Evolutionary conservation across 768 basidiomycete genomes (phyloP).

Genomic region (Collybia sordida): DNA sequence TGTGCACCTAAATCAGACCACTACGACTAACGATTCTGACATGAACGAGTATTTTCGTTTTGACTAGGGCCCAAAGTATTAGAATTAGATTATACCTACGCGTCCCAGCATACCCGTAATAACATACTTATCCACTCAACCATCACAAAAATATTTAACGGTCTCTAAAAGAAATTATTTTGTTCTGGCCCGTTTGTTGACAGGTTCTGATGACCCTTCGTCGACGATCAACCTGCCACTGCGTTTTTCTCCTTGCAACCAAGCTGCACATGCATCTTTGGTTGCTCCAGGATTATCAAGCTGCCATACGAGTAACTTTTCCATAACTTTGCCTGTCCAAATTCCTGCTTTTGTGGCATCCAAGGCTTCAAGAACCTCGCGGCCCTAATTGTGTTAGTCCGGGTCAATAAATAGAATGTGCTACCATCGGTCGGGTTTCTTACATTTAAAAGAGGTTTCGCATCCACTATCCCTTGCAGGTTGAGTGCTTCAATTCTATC

Average conservation of each 20-base stretch:
- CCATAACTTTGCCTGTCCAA: slow-evolving; percentile 64
- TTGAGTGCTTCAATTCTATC: slow-evolving; percentile 58
- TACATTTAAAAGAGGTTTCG: slow-evolving; percentile 78
- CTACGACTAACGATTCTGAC: slow-evolving; percentile 4
- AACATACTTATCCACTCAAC: not conserved
- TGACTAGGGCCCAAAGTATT: slow-evolving; percentile 4
- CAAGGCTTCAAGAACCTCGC: slow-evolving; percentile 56
- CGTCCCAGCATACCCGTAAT: not conserved
- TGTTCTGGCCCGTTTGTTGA: slow-evolving; percentile 39
- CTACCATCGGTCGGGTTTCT: slow-evolving; percentile 22
- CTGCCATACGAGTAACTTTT: slow-evolving; percentile 83
- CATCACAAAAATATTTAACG: not conserved
- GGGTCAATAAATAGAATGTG: slow-evolving; percentile 1
- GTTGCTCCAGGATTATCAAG: slow-evolving; percentile 69
- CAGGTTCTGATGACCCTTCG: slow-evolving; percentile 25
- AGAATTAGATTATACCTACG: not conserved
- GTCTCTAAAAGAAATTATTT: slow-evolving; percentile 17
- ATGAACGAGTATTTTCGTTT: slow-evolving; percentile 15
- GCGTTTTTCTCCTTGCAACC: slow-evolving; percentile 59
- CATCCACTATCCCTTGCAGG: slow-evolving; percentile 61
- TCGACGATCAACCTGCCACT: slow-evolving; percentile 41
- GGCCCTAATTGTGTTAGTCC: slow-evolving; percentile 54
- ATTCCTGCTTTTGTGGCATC: slow-evolving; percentile 59
- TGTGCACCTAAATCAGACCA: not conserved
- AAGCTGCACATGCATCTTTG: slow-evolving; percentile 65